These are phyloP conservation scores for Gossypium bickii DNA, from an alignment of 345 rosid genomes.

Conservation along the genomic window DNA sequence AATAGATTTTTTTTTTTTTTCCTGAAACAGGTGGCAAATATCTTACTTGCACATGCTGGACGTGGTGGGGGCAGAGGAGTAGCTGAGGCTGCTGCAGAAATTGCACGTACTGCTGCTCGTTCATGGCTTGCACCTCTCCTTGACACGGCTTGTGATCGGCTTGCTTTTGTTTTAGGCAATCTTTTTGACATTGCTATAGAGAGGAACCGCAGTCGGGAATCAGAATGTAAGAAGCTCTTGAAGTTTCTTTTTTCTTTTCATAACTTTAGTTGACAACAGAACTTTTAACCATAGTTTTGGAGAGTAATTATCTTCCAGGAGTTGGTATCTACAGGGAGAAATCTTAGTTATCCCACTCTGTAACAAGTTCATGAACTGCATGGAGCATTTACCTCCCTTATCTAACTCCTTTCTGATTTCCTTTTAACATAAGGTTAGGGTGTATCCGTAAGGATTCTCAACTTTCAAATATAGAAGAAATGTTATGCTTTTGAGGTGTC, in stretches of 20 bases:
- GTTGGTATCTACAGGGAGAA: not conserved
- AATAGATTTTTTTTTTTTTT: not conserved
- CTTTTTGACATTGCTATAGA: conserved; percentile 88
- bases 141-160: conserved; percentile 92
- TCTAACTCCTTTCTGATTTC: not conserved
- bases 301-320: not conserved
- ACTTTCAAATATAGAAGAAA: not conserved
- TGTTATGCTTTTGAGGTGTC: not conserved
- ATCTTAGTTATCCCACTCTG: not conserved
- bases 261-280: not conserved
- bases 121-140: conserved; percentile 98
- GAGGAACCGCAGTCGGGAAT: conserved; percentile 55
- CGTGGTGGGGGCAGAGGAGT: conserved; percentile 85
- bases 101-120: conserved; percentile 91
- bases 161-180: conserved; percentile 81
- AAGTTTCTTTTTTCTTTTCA: not conserved
- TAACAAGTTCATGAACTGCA: not conserved
- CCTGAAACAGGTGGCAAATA: conserved; percentile 76
- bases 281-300: not conserved
- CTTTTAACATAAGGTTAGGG: not conserved
- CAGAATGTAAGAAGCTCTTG: conserved; percentile 59
- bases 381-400: not conserved
- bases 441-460: not conserved
- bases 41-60: conserved; percentile 90
- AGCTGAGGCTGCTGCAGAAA: conserved; percentile 93